Base-by-base conservation (phyloP, 352 stramenopile species). In the Globisporangium iwayamae region DNA sequence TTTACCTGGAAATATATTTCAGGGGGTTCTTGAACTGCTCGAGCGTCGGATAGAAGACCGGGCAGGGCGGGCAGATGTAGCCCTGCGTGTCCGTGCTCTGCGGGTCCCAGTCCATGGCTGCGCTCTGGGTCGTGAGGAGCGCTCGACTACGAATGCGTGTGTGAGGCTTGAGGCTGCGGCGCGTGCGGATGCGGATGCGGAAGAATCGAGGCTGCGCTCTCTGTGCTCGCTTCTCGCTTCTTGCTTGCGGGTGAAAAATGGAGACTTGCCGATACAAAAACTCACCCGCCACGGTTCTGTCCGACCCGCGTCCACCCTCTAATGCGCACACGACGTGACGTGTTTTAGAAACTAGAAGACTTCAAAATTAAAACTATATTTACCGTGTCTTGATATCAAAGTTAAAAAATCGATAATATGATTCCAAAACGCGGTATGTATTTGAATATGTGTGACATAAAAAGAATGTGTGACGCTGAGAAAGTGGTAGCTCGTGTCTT, bases 1-100 rank as follows among this genome's bases (percentile, higher is more conserved):
- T 76, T 83, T 83, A 90, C 89, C 87, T 96, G 66, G 78, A 79
- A 84, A 98, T 98, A 89, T 96, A 98, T 86, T 89, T 84, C 77
- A 98, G 68, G 62, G 92, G 91, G 70, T 98, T 80, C 58, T 80
- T 60, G 71, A 97, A 98, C 66, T 98, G 81, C 61, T 97, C 83
- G 16, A 53, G 45, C 51, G 91, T 94, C 36, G 92, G 92, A 58
- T 90, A 77, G 69, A 96, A 98, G 39, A 92, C 82, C 14, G 90
- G 86, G 64, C 87, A 95, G 5, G 85, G 82, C 47, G 85, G 85
- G 52, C 87, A 95, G 64, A 95, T 87, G 73, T 85, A 95, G 68
- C 86, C 84, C 71, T 87, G 79, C 10, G 74, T 72, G 63, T 77
- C 74, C 18, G 58, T 74, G 47, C 72, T 71, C 43, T 65, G 70